Evolutionary conservation across 2,329 filamentous ascomycete genomes (phyloP), one percentile per base, ranked within the genome.

Genomic region (Aspergillus texensis): DNA sequence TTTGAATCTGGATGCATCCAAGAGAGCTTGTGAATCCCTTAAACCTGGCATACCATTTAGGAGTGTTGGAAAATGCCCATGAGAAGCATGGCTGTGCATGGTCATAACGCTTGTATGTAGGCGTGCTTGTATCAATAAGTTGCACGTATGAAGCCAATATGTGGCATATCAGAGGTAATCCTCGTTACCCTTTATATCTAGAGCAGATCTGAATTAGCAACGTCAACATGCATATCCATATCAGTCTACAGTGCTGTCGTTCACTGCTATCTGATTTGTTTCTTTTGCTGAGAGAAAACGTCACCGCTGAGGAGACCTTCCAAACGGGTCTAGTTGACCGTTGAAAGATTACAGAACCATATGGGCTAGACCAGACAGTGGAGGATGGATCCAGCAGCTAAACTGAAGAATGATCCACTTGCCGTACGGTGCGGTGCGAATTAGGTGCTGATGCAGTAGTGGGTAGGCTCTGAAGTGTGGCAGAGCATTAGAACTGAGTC

Each of bases 311-410:
- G 1, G 71, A 73, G 77, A 16, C 75, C 19, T 66, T 75, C 58
- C 62, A 61, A 50, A 79, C 77, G 76, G 76, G 77, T 12, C 64
- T 78, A n/a, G 67, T 79, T 10, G 77, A 79, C 45, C n/a, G 43
- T 46, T 46, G 63, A 70, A 70, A 64, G 0, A 68, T 79, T 9
- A 75, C 76, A 8, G 65, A 72, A 19, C 66, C 66, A 6, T 62
- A 62, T 9, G 68, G 60, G 19, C 63, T 79, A 39, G 74, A 78
- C 62, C 62, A 62, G 26, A 72, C 67, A 57, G 74, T 80, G 11
- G 69, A 70, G 12, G 67, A n/a, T 79, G 76, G 76, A 61, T 72
- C 26, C 60, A 61, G 14, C 66, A 59, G 28, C 62, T 79, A 36
- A 68, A 70, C 24, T 19, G 32, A 68, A 65, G 50, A 74, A 72